These are phyloP conservation scores for Dictyostelium discoideum DNA, from an alignment of 78 protist species.

Conservation along the genomic window dicty_2.7 NC_007089.4:1169501-1170000, in stretches of 20 bases:
- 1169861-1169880: constrained; percentile 90
- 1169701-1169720: constrained; percentile 98
- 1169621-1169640: constrained; percentile 96
- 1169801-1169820: constrained; percentile 97
- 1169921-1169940: constrained; percentile 93
- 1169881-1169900: constrained; percentile 97
- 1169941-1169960: constrained; percentile 90
- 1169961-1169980: constrained; percentile 79
- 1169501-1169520: constrained; percentile 86
- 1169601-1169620: constrained; percentile 95
- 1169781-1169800: constrained; percentile 97
- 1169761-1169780: constrained; percentile 93
- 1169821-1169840: constrained; percentile 87
- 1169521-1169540: constrained; percentile 94
- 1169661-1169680: constrained; percentile 89
- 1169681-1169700: constrained; percentile 97
- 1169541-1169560: constrained; percentile 91
- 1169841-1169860: constrained; percentile 90
- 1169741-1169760: constrained; percentile 87
- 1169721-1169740: constrained; percentile 96
- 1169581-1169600: constrained; percentile 97
- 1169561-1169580: constrained; percentile 95
- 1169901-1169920: constrained; percentile 97
- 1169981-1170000: constrained; percentile 96
- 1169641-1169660: constrained; percentile 97